These are phyloP conservation scores for Penicillium odoratum DNA, from an alignment of 495 filamentous ascomycete genomes.

Conservation along the genomic window DNA sequence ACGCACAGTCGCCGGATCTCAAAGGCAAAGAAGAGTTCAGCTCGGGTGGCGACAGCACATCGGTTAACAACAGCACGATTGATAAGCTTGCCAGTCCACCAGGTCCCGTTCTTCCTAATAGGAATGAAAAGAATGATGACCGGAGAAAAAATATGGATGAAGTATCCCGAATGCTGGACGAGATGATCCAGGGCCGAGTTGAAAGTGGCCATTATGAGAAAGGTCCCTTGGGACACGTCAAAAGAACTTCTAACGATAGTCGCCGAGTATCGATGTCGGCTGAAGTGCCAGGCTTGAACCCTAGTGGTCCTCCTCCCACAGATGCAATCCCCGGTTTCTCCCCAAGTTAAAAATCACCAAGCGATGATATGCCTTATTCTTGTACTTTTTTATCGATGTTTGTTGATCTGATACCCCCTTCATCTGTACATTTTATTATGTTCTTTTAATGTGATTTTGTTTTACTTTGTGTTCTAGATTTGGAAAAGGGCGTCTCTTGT, in stretches of 20 bases:
- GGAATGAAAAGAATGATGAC: constrained; percentile 37
- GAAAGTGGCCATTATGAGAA: constrained; percentile 57
- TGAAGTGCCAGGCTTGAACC: constrained; percentile 29
- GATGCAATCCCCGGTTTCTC: constrained; percentile 9
- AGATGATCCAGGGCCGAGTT: constrained; percentile 89
- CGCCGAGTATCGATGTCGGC: constrained; percentile 38
- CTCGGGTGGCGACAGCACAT: constrained; percentile 33
- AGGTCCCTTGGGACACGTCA: constrained; percentile 55
- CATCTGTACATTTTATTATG: constrained; percentile 18
- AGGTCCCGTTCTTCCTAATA: constrained; percentile 20
- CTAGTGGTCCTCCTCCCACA: constrained; percentile 7
- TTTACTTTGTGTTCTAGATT: neutral
- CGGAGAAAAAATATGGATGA: constrained; percentile 77
- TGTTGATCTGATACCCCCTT: constrained; percentile 34
- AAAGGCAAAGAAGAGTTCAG: constrained; percentile 33
- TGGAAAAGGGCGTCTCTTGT: neutral
- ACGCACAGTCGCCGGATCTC: constrained; percentile 36
- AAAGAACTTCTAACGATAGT: constrained; percentile 40
- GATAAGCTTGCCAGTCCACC: constrained; percentile 25
- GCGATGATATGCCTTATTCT: constrained; percentile 14
- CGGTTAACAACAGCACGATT: constrained; percentile 14
- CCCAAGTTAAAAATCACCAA: constrained; percentile 10
- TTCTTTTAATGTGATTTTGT: constrained; percentile 1
- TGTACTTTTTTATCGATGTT: constrained; percentile 14
- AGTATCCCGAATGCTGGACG: constrained; percentile 85